A percentile compares a stretch with the other conserved stretches of the same genome.
Evolutionary conservation across 768 basidiomycete genomes (phyloP).

Genomic region (Suillus cothurnatus): DNA sequence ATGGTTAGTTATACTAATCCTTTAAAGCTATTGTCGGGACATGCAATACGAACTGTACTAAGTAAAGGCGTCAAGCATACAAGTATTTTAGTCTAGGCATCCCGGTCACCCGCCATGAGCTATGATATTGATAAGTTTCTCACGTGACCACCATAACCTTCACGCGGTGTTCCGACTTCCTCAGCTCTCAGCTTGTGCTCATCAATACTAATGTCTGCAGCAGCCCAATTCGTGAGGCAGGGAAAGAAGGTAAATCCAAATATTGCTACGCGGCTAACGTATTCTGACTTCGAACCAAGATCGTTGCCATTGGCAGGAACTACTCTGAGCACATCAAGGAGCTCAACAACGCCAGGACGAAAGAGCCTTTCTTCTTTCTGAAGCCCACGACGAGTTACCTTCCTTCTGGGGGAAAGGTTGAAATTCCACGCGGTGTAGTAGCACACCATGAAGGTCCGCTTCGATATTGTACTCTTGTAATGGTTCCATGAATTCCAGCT

Average conservation of each 20-base stretch:
- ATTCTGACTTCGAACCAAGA: conserved; percentile 43
- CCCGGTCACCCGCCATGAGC: too few species aligned
- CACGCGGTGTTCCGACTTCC: conserved; percentile 10
- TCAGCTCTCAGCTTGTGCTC: conserved; percentile 5
- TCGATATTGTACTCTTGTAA: background rate
- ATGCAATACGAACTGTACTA: too few species aligned
- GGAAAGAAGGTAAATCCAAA: conserved; percentile 45
- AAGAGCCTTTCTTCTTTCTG: conserved; percentile 97
- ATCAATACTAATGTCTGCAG: conserved; percentile 30
- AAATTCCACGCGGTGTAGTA: conserved; percentile 82
- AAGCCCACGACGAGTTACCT: conserved; percentile 95
- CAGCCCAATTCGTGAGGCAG: conserved; percentile 43
- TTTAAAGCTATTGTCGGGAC: too few species aligned
- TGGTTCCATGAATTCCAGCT: background rate
- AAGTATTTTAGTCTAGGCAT: too few species aligned
- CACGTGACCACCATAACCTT: background rate
- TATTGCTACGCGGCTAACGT: background rate
- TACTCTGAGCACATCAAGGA: conserved; percentile 92
- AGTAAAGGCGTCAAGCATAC: too few species aligned
- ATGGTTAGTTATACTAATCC: too few species aligned
- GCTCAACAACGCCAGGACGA: conserved; percentile 80
- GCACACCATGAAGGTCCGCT: conserved; percentile 88
- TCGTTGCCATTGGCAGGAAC: conserved; percentile 95
- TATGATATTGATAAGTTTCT: background rate
- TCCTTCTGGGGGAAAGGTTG: conserved; percentile 71